Percentiles rank a stretch among this genome's conserved stretches.
These are phyloP conservation scores for Fagus crenata DNA, from an alignment of 306 rosid genomes.

Conservation along the genomic window DNA sequence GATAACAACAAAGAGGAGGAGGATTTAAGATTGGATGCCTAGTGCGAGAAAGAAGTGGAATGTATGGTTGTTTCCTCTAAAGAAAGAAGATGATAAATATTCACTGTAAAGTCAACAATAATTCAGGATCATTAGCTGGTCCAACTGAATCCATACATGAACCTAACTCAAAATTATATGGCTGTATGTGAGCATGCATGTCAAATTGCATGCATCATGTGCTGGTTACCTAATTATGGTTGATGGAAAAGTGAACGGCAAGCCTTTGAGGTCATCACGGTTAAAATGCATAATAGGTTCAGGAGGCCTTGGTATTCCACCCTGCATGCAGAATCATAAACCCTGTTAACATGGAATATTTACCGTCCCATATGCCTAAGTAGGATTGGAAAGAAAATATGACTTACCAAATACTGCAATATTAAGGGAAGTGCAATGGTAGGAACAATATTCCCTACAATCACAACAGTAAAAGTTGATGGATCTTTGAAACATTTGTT, in stretches of 20 bases:
- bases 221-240: conserved; percentile 56
- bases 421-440: conserved; percentile 83
- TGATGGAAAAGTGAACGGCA: conserved; percentile 82
- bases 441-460: conserved; percentile 86
- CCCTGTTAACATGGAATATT: conserved; percentile 23
- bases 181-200: conserved; percentile 3
- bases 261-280: conserved; percentile 83
- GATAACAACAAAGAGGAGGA: neutral
- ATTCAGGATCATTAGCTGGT: conserved; percentile 8
- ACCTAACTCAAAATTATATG: conserved; percentile 7
- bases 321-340: conserved; percentile 57
- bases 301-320: conserved; percentile 85
- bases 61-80: conserved; percentile 23
- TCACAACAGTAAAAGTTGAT: conserved; percentile 77
- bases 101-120: neutral
- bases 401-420: conserved; percentile 83
- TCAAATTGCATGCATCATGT: conserved; percentile 21
- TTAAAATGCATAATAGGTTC: conserved; percentile 66
- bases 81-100: conserved; percentile 8
- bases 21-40: neutral
- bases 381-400: conserved; percentile 17
- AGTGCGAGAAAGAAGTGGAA: conserved; percentile 24
- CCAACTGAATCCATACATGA: neutral
- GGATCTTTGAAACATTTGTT: conserved; percentile 93
- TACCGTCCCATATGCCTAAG: conserved; percentile 25